Evolutionary conservation across 1,284 basidiomycete genomes (phyloP), one percentile per base, ranked within the genome.

Genomic region (Pyrrhoderma lamaoense): DNA sequence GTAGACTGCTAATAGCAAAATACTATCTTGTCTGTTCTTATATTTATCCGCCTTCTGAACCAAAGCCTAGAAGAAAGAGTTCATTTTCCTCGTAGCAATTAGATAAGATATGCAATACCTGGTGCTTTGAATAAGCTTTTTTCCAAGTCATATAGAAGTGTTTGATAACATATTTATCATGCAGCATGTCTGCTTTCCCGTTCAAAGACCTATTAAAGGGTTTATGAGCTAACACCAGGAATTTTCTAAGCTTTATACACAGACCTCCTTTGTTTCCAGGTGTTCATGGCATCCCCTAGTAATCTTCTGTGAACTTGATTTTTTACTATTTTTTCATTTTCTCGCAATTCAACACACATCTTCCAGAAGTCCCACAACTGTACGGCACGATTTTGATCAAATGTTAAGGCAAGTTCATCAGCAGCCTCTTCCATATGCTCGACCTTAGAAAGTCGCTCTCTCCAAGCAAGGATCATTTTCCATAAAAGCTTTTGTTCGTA

Each of bases 1-100:
- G 58, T 77, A 66, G 35, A 86, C 69, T 18, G 82, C 86, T 42
- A 77, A 75, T 34, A 86, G 57, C 8, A 89, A 70, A 18, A 83
- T 68, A 47, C 72, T 72, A 59, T 89, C 80, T 61, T 81, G 82
- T 38, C 80, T 74, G 37, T 70, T 67, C 16, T 79, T 53, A 59
- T 85, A 76, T 54, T 79, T 83, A 52, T 68, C 64, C 3, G 79
- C 84, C 25, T 76, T 75, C 51, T 61, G 67, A 59, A 81, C 77
- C 60, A 81, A 59, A 21, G 58, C 57, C 78, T 80, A 52, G 55
- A 35, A 4, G 5, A n/a, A 16, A 37, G 25, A 43, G 25, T 11
- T 38, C 5, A 25, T 18, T 79, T 81, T 87, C 5, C 85, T 84
- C 14, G 73, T 79, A 83, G 86, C 36, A 14, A 50, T 18, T 31